Evolutionary conservation across 1,139 yeast species (phyloP), one percentile per base, ranked within the genome.

Genomic region (Trichomonascaceae sp.): DNA sequence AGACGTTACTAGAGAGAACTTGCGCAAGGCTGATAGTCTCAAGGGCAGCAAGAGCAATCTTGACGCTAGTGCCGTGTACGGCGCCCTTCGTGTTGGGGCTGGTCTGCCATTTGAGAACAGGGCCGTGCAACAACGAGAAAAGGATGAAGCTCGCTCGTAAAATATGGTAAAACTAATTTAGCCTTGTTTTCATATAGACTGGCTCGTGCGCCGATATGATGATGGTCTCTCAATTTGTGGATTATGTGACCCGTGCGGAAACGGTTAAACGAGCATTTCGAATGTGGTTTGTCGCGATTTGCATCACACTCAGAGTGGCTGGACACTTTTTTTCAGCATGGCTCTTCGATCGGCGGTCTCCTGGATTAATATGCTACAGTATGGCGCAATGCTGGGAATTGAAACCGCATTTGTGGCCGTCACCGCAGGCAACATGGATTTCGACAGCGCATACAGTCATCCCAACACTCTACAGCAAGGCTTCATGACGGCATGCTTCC

Each of bases 401-500:
- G 87, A 77, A 56, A 72, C 75, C 28, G 72, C 81, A 0, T 74
- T 80, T 4, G 64, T 77, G 62, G 69, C 82, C 1, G 70, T 74
- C 1, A 75, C 76, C 45, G 52, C 74, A 27, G 69, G 73, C 27
- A 57, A 62, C 6, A 47, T 44, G 0, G 54, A 56, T 3, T 75
- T 75, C 47, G 50, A 57, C 29, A 41, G 45, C 1, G 65, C 54
- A 38, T 76, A 76, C 47, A 38, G 59, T 36, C 29, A 47, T 29
- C 78, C 80, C 1, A 48, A 56, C 8, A 47, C 64, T 0, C 31
- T 57, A 2, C 28, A 41, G 17, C 64, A 64, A 38, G 72, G 72
- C 0, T 27, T 62, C 1, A 49, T 66, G 31, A 62, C 63, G 5
- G 64, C 65, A 0, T 46, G 65, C 1, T 61, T 57, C 36, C 69